phyloP scores from a whole-genome alignment of 2,329 filamentous ascomycete species.

The Amylocarpus encephaloides region DNA sequence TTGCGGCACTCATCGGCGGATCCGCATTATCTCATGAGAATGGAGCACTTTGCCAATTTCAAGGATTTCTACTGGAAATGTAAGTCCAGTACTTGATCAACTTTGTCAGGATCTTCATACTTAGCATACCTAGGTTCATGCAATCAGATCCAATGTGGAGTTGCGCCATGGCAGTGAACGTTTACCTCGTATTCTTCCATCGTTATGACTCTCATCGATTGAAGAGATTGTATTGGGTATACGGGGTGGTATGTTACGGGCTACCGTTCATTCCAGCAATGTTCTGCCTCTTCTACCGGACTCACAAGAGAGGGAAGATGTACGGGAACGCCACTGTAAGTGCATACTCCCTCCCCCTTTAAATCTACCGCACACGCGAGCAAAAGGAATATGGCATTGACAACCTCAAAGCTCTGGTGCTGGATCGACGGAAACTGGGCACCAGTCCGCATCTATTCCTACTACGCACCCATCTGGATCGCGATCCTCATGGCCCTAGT shows the following conservation, averaged over 20 bases:
- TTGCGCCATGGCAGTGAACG: constrained; percentile 55
- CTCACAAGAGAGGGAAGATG: constrained; percentile 25
- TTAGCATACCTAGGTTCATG: constrained; percentile 57
- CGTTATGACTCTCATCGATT: constrained; percentile 46
- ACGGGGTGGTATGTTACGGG: constrained; percentile 49
- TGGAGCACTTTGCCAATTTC: constrained; percentile 53
- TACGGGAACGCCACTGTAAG: constrained; percentile 34
- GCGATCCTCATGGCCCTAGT: constrained; percentile 54
- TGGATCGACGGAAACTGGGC: constrained; percentile 66
- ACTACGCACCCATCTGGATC: constrained; percentile 67
- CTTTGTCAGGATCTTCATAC: constrained; percentile 7
- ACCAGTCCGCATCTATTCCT: constrained; percentile 64
- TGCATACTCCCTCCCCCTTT: background rate
- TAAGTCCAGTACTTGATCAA: constrained; percentile 43
- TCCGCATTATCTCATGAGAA: constrained; percentile 31
- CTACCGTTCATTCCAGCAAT: constrained; percentile 48
- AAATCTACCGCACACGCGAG: no score
- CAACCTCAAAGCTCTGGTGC: constrained; percentile 56
- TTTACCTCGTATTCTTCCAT: constrained; percentile 53
- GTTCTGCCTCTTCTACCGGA: constrained; percentile 46
- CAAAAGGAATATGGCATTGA: background rate
- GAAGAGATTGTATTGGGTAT: constrained; percentile 48
- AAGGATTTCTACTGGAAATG: constrained; percentile 80
- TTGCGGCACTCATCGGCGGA: constrained; percentile 50
- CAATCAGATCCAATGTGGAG: constrained; percentile 47